A percentile compares a stretch with the other conserved stretches of the same genome.
Evolutionary conservation across 306 rosid species (phyloP).

Genomic region (Cucumis melo): DNA sequence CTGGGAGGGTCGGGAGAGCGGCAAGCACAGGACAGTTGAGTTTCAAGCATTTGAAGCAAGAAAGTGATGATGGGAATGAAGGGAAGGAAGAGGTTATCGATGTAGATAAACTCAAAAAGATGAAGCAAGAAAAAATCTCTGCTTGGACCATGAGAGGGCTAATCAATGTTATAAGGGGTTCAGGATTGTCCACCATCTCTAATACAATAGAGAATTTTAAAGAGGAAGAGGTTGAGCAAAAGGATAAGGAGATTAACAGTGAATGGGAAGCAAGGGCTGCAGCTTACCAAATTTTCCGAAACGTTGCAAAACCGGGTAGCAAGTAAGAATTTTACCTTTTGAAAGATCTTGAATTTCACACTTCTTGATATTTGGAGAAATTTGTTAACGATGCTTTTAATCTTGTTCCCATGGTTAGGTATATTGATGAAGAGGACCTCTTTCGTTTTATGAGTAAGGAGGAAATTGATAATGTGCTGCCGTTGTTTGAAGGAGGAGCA

Average conservation of each 20-base stretch:
- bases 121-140: constrained; percentile 63
- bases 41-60: constrained; percentile 27
- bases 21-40: constrained; percentile 34
- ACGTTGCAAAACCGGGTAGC: constrained; percentile 53
- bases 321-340: constrained; percentile 31
- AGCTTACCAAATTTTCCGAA: constrained; percentile 46
- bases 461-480: constrained; percentile 56
- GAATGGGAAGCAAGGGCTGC: constrained; percentile 79
- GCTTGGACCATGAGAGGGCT: constrained; percentile 88
- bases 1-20: constrained; percentile 24
- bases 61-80: constrained; percentile 17
- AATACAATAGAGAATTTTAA: constrained; percentile 24
- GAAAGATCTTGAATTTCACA: not conserved
- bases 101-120: constrained; percentile 62
- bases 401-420: constrained; percentile 23
- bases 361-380: not conserved
- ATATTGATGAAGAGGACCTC: constrained; percentile 69
- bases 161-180: constrained; percentile 42
- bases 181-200: constrained; percentile 61
- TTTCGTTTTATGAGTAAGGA: constrained; percentile 50
- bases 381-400: constrained; percentile 8
- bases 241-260: constrained; percentile 49
- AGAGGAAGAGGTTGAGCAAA: constrained; percentile 34
- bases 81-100: constrained; percentile 63
- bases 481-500: constrained; percentile 61